Conservation (phyloP, 345 rosid genomes). For the Turnera subulata region DNA sequence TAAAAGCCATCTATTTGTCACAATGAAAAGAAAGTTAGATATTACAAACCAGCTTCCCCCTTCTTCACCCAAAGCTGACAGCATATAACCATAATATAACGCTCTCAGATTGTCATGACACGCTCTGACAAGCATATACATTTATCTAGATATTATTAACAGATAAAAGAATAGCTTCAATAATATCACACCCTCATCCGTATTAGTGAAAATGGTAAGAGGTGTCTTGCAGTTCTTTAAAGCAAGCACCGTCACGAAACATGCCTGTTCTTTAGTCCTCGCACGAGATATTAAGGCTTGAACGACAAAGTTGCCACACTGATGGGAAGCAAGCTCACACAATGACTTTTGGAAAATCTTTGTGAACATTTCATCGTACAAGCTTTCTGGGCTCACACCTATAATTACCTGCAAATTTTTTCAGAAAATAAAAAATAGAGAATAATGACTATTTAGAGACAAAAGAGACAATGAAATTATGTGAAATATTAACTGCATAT, state of each 20-base stretch:
- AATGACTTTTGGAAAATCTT: slow-evolving; percentile 71
- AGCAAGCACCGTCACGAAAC: not conserved
- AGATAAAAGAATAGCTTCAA: not conserved
- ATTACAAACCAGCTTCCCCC: too few relatives aligned
- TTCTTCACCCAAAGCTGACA: not conserved
- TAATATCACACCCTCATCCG: not conserved
- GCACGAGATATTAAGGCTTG: slow-evolving; percentile 79
- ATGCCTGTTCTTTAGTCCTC: slow-evolving; percentile 66
- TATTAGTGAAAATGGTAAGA: not conserved
- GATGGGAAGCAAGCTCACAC: slow-evolving; percentile 69
- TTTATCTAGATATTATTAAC: not conserved
- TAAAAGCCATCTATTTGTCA: slow-evolving; percentile 56
- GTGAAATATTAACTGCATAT: too few relatives aligned
- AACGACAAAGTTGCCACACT: slow-evolving; percentile 86
- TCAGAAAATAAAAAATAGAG: not conserved
- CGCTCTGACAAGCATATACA: not conserved
- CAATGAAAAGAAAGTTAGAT: slow-evolving; percentile 14
- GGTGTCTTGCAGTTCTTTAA: not conserved
- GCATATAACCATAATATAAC: not conserved
- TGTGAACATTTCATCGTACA: slow-evolving; percentile 61
- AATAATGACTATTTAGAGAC: not conserved
- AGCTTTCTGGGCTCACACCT: slow-evolving; percentile 75
- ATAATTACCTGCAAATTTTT: slow-evolving; percentile 68
- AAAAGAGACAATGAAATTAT: not conserved
- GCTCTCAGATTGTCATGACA: not conserved